A percentile compares a stretch with the other conserved stretches of the same genome.
phyloP scores from a whole-genome alignment of 1,284 basidiomycete species.

The Agroathelia rolfsii region DNA sequence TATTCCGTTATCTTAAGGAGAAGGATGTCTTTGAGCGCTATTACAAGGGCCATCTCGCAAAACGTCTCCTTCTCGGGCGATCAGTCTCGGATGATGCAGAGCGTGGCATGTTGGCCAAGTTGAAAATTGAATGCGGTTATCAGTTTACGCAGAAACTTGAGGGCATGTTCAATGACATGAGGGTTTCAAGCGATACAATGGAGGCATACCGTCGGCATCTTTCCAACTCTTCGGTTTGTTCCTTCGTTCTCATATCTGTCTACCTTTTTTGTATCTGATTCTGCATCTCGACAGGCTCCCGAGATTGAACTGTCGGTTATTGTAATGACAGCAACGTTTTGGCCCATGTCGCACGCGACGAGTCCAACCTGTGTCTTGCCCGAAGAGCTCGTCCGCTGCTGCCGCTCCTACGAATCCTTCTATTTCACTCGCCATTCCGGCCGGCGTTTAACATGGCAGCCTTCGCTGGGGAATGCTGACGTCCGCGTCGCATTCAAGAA shows the following conservation, averaged over 20 bases:
- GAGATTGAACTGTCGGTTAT: conserved; percentile 77
- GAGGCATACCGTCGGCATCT: conserved; percentile 61
- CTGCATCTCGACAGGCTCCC: conserved; percentile 35
- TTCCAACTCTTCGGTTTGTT: conserved; percentile 41
- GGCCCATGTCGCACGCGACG: conserved; percentile 74
- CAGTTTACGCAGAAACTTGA: conserved; percentile 98
- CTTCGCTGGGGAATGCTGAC: conserved; percentile 87
- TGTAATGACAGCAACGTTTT: conserved; percentile 89
- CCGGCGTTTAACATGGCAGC: conserved; percentile 88
- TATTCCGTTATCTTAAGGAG: conserved; percentile 92
- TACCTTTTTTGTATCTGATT: conserved; percentile 8
- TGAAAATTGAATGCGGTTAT: conserved; percentile 94
- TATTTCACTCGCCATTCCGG: conserved; percentile 88
- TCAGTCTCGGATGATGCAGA: conserved; percentile 97
- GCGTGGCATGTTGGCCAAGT: conserved; percentile 93
- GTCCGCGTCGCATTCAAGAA: conserved; percentile 78
- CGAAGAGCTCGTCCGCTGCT: conserved; percentile 49
- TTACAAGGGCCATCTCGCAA: conserved; percentile 94
- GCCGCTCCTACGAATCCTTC: conserved; percentile 79
- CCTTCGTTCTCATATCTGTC: conserved; percentile 2
- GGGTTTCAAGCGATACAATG: conserved; percentile 79
- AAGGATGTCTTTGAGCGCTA: conserved; percentile 98
- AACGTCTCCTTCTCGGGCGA: conserved; percentile 78
- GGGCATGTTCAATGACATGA: conserved; percentile 99
- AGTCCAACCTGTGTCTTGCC: conserved; percentile 62